phyloP scores from a whole-genome alignment of 2,329 filamentous ascomycete genomes.

The Hypoxylon rubiginosum region DNA sequence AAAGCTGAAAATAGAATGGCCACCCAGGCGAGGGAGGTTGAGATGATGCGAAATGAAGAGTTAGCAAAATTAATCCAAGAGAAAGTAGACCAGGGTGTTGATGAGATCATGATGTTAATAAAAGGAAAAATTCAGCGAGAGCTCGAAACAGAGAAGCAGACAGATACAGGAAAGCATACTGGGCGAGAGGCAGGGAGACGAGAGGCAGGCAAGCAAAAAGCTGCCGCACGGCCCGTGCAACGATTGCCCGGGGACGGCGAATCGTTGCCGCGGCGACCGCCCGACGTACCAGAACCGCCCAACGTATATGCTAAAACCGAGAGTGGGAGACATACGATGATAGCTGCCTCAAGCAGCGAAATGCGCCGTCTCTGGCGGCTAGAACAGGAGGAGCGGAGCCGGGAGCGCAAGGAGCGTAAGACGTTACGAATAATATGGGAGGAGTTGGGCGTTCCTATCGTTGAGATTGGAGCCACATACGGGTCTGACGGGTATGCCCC shows the following conservation, averaged over 20 bases:
- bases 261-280: not conserved
- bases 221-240: too few relatives aligned
- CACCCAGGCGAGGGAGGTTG: not conserved
- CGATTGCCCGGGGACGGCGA: not conserved
- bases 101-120: not conserved
- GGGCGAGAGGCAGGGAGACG: not conserved
- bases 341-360: not conserved
- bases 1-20: not conserved
- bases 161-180: not conserved
- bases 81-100: slow-evolving; percentile 1
- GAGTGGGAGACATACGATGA: not conserved
- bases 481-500: too few relatives aligned
- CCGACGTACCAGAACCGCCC: slow-evolving; percentile 1
- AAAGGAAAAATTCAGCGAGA: slow-evolving; percentile 1
- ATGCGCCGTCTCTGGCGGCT: not conserved
- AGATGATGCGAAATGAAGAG: slow-evolving; percentile 8
- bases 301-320: not conserved
- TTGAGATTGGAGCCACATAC: too few relatives aligned
- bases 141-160: not conserved
- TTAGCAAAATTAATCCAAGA: not conserved
- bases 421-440: not conserved
- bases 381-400: not conserved
- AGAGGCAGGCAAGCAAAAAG: not conserved
- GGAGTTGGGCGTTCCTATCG: not conserved
- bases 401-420: slow-evolving; percentile 7